A percentile compares a stretch with the other conserved stretches of the same genome.
These are phyloP conservation scores for Hymenoscyphus linearis DNA, from an alignment of 2,329 filamentous ascomycete genomes.

Conservation along the genomic window DNA sequence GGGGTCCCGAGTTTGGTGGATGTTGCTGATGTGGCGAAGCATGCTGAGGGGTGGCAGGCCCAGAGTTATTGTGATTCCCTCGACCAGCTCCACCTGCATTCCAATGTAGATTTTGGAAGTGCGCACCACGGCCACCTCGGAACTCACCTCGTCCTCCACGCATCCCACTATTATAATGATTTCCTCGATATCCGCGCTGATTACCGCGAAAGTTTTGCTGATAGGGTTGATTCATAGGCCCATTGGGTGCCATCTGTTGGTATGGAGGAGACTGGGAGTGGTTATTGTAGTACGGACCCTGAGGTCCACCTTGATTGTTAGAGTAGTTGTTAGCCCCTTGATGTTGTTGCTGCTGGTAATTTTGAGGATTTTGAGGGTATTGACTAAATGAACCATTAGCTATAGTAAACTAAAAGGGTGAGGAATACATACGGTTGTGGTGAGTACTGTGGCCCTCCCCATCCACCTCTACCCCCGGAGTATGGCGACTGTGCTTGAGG, in stretches of 20 bases:
- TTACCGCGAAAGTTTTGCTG: conserved; percentile 35
- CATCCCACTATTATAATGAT: conserved; percentile 41
- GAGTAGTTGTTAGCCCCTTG: neutral
- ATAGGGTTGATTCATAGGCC: conserved; percentile 50
- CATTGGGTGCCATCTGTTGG: conserved; percentile 48
- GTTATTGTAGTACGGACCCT: conserved; percentile 48
- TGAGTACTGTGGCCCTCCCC: conserved; percentile 39
- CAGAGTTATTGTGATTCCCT: conserved; percentile 37
- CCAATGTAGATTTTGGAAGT: conserved; percentile 69
- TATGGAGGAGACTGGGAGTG: conserved; percentile 43
- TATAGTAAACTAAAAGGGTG: conserved; percentile 12
- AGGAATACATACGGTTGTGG: conserved; percentile 42
- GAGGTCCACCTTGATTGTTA: conserved; percentile 46
- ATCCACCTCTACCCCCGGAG: conserved; percentile 46
- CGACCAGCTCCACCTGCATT: conserved; percentile 53
- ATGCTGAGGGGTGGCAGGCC: conserved; percentile 31
- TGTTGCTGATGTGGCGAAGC: conserved; percentile 29
- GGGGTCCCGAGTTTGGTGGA: conserved; percentile 21
- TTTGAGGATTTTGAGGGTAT: conserved; percentile 51
- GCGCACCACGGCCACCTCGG: conserved; percentile 48
- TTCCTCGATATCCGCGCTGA: conserved; percentile 56
- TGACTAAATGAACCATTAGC: conserved; percentile 45
- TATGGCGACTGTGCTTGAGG: conserved; percentile 59
- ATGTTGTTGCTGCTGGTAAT: conserved; percentile 50
- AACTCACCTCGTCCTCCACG: conserved; percentile 37